Percentiles rank a stretch among this genome's conserved stretches.
Evolutionary conservation across 1,139 yeast genomes (phyloP).

Genomic region (Suhomyces wounanorum): DNA sequence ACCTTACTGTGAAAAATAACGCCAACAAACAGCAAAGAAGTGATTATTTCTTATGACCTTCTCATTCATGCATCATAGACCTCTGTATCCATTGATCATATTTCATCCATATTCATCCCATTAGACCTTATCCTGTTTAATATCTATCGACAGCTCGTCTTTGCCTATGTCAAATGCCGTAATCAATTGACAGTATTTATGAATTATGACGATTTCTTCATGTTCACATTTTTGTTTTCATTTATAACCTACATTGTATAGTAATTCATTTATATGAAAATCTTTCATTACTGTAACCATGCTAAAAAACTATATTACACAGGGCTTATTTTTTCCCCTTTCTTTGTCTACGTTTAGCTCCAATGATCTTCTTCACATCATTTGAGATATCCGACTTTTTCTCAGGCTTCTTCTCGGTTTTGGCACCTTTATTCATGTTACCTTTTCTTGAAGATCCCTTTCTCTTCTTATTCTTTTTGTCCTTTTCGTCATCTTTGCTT

Average conservation of each 20-base stretch:
- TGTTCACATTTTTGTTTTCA: constrained; percentile 4
- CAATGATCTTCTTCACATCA: constrained; percentile 62
- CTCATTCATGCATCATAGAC: constrained; percentile 4
- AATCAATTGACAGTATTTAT: constrained; percentile 16
- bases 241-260: constrained; percentile 10
- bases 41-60: constrained; percentile 66
- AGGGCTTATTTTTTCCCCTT: constrained; percentile 39
- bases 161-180: constrained; percentile 4
- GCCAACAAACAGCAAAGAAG: constrained; percentile 75
- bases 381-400: constrained; percentile 49
- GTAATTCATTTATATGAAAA: constrained; percentile 10
- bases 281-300: neutral
- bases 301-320: constrained; percentile 4
- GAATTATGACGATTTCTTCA: constrained; percentile 19
- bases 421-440: constrained; percentile 7
- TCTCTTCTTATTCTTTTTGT: constrained; percentile 25
- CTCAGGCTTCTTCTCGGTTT: constrained; percentile 16
- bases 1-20: constrained; percentile 58
- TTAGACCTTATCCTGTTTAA: neutral
- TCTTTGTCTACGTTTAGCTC: constrained; percentile 70
- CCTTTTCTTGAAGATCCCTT: constrained; percentile 16
- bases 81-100: neutral
- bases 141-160: neutral
- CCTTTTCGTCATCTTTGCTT: constrained; percentile 18
- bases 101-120: constrained; percentile 1